Evolutionary conservation across 805 yeast genomes (phyloP).

Genomic region (Yamadazyma endophytica): DNA sequence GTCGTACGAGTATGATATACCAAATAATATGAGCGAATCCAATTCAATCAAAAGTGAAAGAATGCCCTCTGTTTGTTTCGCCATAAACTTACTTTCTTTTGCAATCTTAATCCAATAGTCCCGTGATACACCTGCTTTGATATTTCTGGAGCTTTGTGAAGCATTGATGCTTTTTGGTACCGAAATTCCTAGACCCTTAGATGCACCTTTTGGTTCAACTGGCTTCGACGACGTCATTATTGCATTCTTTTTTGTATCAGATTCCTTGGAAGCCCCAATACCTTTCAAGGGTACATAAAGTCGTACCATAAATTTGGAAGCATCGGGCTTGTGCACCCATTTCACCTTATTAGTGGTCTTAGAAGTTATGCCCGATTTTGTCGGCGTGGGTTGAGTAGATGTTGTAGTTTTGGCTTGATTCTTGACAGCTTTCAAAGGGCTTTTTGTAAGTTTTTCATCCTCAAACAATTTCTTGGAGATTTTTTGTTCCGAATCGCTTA

Average conservation of each 20-base stretch:
- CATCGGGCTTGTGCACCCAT: constrained; percentile 28
- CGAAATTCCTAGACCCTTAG: neutral
- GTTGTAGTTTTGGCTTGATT: too few species aligned
- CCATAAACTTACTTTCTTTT: constrained; percentile 13
- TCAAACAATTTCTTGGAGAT: neutral
- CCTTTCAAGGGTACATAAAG: too few species aligned
- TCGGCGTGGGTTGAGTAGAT: too few species aligned
- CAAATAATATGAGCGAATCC: constrained; percentile 23
- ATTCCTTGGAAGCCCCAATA: too few species aligned
- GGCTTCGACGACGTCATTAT: neutral
- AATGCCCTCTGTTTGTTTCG: constrained; percentile 16
- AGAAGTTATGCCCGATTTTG: too few species aligned
- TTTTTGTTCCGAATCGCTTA: constrained; percentile 6
- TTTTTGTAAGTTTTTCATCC: neutral
- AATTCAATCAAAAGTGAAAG: constrained; percentile 19
- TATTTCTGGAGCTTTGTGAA: neutral
- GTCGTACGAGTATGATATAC: constrained; percentile 27
- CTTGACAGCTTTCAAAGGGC: too few species aligned
- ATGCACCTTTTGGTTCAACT: neutral
- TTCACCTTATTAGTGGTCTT: constrained; percentile 10
- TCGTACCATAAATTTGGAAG: constrained; percentile 14
- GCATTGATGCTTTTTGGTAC: neutral
- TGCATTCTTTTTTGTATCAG: too few species aligned
- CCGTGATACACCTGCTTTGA: constrained; percentile 12
- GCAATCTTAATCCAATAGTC: constrained; percentile 19